Evolutionary conservation across 2,329 filamentous ascomycete genomes (phyloP).

Genomic region (Calonectria crousiana): DNA sequence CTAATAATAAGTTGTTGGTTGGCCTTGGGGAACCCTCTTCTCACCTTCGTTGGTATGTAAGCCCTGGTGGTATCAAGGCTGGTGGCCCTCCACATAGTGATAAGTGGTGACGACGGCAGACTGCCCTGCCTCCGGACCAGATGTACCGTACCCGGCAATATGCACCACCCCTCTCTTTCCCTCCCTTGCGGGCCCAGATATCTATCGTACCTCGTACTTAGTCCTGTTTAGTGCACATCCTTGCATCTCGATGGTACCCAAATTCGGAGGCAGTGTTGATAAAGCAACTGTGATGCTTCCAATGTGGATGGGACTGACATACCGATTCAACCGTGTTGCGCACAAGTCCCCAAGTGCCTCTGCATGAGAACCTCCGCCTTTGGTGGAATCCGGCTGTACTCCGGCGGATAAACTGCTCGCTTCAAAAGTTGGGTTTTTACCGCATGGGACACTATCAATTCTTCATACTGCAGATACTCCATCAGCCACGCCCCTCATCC

Average conservation of each 20-base stretch:
- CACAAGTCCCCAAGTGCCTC: neutral
- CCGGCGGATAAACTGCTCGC: neutral
- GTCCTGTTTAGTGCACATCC: constrained; percentile 8
- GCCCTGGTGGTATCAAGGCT: neutral
- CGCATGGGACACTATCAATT: neutral
- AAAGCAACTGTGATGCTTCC: neutral
- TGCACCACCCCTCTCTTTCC: constrained; percentile 8
- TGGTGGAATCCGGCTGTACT: neutral
- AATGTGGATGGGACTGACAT: neutral
- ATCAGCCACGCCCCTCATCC: constrained; percentile 10
- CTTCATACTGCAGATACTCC: constrained; percentile 17
- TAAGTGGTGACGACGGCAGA: constrained; percentile 17
- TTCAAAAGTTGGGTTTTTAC: neutral
- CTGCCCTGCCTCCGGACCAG: neutral
- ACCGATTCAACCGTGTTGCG: neutral
- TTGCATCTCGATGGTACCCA: constrained; percentile 22
- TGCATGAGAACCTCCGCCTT: neutral
- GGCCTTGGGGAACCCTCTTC: constrained; percentile 6
- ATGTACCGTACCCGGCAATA: constrained; percentile 1
- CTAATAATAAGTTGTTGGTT: constrained; percentile 6
- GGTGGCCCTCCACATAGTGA: neutral
- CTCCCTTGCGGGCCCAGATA: constrained; percentile 16
- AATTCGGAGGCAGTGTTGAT: constrained; percentile 3
- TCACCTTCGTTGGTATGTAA: constrained; percentile 23
- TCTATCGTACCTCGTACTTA: constrained; percentile 9